These are phyloP conservation scores for Vitis rupestris DNA, from an alignment of 164 flowering plant genomes.

Conservation along the genomic window DNA sequence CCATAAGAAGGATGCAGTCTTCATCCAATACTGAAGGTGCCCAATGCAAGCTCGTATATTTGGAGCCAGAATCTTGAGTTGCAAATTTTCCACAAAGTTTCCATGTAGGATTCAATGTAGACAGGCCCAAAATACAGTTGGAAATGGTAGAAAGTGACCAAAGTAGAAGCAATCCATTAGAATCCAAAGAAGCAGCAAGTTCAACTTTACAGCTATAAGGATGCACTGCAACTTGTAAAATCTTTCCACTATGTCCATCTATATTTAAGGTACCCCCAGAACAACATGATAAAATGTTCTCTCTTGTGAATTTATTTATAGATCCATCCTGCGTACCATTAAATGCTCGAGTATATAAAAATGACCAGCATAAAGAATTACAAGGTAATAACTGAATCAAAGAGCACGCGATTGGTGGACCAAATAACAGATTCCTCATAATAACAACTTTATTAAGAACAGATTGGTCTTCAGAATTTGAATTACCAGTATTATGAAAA, in stretches of 20 bases:
- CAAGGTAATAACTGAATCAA: slow-evolving; percentile 60
- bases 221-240: slow-evolving; percentile 69
- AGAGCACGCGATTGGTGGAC: slow-evolving; percentile 69
- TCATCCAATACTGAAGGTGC: slow-evolving; percentile 58
- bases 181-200: slow-evolving; percentile 83
- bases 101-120: slow-evolving; percentile 59
- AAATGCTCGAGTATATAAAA: slow-evolving; percentile 34
- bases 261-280: slow-evolving; percentile 33
- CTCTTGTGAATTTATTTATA: slow-evolving; percentile 12
- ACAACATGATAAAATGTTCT: slow-evolving; percentile 25
- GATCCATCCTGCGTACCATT: slow-evolving; percentile 29
- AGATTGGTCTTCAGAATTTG: slow-evolving; percentile 19
- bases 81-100: slow-evolving; percentile 44
- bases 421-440: slow-evolving; percentile 45
- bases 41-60: slow-evolving; percentile 78
- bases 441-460: slow-evolving; percentile 51
- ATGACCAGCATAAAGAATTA: slow-evolving; percentile 60
- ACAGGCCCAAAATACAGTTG: slow-evolving; percentile 34
- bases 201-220: slow-evolving; percentile 53
- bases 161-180: slow-evolving; percentile 66
- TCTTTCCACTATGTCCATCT: slow-evolving; percentile 71
- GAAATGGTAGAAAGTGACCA: slow-evolving; percentile 66
- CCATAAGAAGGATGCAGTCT: slow-evolving; percentile 58
- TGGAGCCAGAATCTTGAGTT: slow-evolving; percentile 25
- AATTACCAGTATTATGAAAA: slow-evolving; percentile 11